A percentile compares a stretch with the other conserved stretches of the same genome.
These are phyloP conservation scores for Quercus ilex DNA, from an alignment of 306 rosid genomes.

Conservation along the genomic window DNA sequence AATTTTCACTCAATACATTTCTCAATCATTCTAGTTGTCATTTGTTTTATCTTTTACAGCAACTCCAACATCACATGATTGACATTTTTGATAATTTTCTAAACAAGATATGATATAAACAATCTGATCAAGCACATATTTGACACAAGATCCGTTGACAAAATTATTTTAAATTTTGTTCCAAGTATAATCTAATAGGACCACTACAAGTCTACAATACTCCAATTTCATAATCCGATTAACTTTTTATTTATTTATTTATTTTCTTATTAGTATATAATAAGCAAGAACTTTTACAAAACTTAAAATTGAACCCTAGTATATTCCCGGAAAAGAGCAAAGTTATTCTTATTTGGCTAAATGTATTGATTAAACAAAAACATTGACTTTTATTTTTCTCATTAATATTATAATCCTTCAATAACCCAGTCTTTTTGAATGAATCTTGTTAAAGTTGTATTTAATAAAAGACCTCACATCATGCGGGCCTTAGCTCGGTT, in stretches of 20 bases:
- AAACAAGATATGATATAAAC: too few relatives aligned
- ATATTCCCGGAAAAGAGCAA: not conserved
- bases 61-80: too few relatives aligned
- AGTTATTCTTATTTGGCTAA: not conserved
- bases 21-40: too few relatives aligned
- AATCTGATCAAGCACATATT: too few relatives aligned
- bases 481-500: not conserved
- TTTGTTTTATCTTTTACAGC: too few relatives aligned
- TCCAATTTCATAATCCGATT: not conserved
- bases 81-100: too few relatives aligned
- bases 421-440: not conserved
- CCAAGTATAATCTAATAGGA: not conserved
- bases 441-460: not conserved
- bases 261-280: not conserved
- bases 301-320: not conserved
- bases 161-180: not conserved
- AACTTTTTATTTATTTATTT: not conserved
- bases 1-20: too few relatives aligned
- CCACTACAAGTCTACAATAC: not conserved
- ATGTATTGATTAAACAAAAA: not conserved
- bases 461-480: not conserved
- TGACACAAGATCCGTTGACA: not conserved
- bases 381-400: not conserved
- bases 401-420: not conserved
- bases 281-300: not conserved